Evolutionary conservation across 495 filamentous ascomycete species (phyloP).

Genomic region (Neurospora terricola): DNA sequence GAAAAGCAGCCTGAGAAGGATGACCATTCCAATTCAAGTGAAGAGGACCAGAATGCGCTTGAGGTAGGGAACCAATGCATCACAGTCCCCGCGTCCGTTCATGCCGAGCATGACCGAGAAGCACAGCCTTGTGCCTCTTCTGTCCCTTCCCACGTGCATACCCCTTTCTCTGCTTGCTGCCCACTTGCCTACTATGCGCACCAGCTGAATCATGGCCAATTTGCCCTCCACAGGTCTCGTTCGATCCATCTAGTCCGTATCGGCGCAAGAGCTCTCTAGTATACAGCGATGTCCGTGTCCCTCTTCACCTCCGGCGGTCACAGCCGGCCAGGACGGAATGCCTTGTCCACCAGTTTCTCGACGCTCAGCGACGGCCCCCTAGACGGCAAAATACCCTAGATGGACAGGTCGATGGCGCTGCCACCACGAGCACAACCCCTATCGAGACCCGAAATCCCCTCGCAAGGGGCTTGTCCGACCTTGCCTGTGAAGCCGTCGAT

Average conservation of each 20-base stretch:
- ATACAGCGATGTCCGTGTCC: conserved; percentile 37
- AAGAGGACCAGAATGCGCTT: conserved; percentile 32
- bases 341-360: conserved; percentile 75
- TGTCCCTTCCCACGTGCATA: not conserved
- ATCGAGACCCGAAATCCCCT: not conserved
- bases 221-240: conserved; percentile 51
- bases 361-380: conserved; percentile 29
- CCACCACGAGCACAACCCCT: not conserved
- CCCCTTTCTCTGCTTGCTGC: not conserved
- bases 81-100: not conserved
- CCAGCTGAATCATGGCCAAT: not conserved
- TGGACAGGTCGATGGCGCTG: not conserved
- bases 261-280: conserved; percentile 82
- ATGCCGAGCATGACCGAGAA: not conserved
- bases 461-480: not conserved
- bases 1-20: conserved; percentile 7
- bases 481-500: conserved; percentile 7
- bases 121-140: not conserved
- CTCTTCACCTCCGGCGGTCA: conserved; percentile 31
- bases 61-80: conserved; percentile 22
- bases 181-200: not conserved
- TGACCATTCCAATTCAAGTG: conserved; percentile 23
- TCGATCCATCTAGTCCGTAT: conserved; percentile 58
- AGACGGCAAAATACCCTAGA: not conserved
- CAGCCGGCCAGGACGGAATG: conserved; percentile 52